phyloP scores from a whole-genome alignment of 73 alveolate species.

The Paramecium pentaurelia region DNA sequence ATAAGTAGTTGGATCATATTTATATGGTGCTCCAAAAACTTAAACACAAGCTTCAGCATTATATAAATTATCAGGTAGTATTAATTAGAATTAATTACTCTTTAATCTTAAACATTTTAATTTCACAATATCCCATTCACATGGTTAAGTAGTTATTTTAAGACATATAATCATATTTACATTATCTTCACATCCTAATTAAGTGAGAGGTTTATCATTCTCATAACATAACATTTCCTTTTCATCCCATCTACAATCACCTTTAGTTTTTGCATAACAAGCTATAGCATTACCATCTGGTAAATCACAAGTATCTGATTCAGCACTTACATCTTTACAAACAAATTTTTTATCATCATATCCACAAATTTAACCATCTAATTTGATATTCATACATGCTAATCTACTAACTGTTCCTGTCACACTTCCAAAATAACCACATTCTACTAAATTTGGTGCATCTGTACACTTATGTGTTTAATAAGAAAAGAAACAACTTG shows the following conservation, averaged over 20 bases:
- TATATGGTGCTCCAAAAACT: background rate
- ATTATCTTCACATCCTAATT: background rate
- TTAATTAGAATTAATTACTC: background rate
- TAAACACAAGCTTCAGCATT: conserved; percentile 5
- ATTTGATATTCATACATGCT: background rate
- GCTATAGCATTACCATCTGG: background rate
- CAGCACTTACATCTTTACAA: background rate
- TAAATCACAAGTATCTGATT: background rate
- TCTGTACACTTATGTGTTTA: background rate
- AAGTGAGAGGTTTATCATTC: background rate
- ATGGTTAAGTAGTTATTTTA: background rate
- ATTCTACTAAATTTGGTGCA: background rate
- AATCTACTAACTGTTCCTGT: background rate
- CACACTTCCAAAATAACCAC: background rate
- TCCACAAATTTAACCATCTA: conserved; percentile 15
- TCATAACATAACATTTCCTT: background rate
- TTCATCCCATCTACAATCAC: background rate
- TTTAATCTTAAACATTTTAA: background rate
- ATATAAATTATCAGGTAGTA: background rate
- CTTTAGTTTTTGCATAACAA: background rate
- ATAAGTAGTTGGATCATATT: background rate
- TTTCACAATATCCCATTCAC: conserved; percentile 21
- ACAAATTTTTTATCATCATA: background rate
- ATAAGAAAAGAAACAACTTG: conserved; percentile 1
- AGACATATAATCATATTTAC: background rate